These are phyloP conservation scores for Aspergillus saccharolyticus DNA, from an alignment of 495 filamentous ascomycete species.

Conservation along the genomic window DNA sequence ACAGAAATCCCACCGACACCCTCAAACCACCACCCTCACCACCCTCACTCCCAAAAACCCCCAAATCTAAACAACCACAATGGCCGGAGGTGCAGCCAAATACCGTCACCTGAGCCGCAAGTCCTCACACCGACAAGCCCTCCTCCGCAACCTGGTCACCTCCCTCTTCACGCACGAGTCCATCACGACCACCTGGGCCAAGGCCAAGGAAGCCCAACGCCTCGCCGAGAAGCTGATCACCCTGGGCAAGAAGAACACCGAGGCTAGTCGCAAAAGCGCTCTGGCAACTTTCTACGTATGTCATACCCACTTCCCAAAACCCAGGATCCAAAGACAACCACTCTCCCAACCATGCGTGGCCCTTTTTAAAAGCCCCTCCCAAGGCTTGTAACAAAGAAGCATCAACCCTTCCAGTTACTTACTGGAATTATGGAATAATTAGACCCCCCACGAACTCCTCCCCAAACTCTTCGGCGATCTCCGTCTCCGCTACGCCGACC, in stretches of 20 bases:
- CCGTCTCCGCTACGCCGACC: constrained; percentile 68
- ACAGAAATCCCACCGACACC: not conserved
- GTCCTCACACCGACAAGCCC: constrained; percentile 81
- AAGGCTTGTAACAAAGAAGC: no score
- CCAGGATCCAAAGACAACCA: not conserved
- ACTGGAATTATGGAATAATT: no score
- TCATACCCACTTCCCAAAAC: constrained; percentile 14
- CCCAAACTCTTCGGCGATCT: constrained; percentile 86
- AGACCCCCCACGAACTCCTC: constrained; percentile 62
- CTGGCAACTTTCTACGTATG: constrained; percentile 77
- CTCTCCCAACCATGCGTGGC: no score
- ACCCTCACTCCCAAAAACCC: not conserved
- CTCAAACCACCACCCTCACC: not conserved
- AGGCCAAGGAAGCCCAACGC: constrained; percentile 93
- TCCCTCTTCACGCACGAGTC: constrained; percentile 90
- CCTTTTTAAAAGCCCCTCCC: no score
- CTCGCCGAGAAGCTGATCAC: constrained; percentile 92
- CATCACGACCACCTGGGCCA: constrained; percentile 90
- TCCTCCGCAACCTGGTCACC: constrained; percentile 93
- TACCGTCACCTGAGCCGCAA: constrained; percentile 81
- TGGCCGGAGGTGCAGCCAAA: constrained; percentile 80
- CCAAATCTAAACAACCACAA: constrained; percentile 32
- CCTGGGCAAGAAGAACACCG: constrained; percentile 83
- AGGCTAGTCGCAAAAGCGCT: constrained; percentile 62
- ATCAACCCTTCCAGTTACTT: no score